Conservation (phyloP, 768 basidiomycete genomes). For the Fomitopsis pulvina region DNA sequence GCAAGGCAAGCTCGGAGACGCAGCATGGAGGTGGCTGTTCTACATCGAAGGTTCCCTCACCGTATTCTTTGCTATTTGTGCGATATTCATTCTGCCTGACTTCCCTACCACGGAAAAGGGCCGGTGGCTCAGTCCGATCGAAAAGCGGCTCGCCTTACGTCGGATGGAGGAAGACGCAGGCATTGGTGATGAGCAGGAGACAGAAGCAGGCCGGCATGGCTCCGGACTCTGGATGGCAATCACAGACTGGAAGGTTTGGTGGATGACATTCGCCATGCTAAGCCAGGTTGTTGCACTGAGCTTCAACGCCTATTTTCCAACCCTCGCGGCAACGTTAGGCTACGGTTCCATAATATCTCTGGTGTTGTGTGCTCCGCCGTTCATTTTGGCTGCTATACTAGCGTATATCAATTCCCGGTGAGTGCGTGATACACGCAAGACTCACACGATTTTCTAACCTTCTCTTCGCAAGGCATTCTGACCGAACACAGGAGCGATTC, state of each 20-base stretch:
- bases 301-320: constrained; percentile 80
- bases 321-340: constrained; percentile 67
- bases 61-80: constrained; percentile 42
- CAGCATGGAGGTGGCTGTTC: constrained; percentile 72
- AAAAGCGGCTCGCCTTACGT: constrained; percentile 46
- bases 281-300: constrained; percentile 51
- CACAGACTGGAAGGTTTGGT: constrained; percentile 81
- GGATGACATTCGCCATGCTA: constrained; percentile 60
- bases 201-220: constrained; percentile 28
- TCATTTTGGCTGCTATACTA: constrained; percentile 51
- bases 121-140: constrained; percentile 51
- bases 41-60: constrained; percentile 61
- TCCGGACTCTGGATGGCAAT: constrained; percentile 56
- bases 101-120: constrained; percentile 50
- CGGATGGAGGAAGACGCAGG: constrained; percentile 64
- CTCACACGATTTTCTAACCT: not conserved
- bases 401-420: constrained; percentile 50
- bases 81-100: constrained; percentile 66
- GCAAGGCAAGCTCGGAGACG: constrained; percentile 59
- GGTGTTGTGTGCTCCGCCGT: constrained; percentile 75
- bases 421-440: not conserved
- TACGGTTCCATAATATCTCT: constrained; percentile 56
- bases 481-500: constrained; percentile 64
- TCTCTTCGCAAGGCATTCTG: constrained; percentile 52
- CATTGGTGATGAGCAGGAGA: constrained; percentile 43